These are phyloP conservation scores for Platismatia glauca DNA, from an alignment of 495 filamentous ascomycete genomes.

Conservation along the genomic window DNA sequence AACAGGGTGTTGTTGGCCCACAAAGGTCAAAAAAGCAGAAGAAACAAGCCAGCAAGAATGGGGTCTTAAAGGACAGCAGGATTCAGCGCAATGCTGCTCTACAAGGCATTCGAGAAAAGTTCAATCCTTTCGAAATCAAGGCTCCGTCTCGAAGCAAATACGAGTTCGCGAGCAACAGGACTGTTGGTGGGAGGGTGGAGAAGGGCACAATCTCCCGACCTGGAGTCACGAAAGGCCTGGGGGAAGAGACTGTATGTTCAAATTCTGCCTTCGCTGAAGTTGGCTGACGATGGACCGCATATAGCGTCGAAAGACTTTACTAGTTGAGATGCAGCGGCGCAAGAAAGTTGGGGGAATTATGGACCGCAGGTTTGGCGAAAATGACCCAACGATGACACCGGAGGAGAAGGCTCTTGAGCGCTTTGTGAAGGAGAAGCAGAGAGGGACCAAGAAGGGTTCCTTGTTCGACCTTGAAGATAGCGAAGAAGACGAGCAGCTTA, in stretches of 20 bases:
- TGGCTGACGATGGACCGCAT: constrained; percentile 54
- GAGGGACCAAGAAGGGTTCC: constrained; percentile 56
- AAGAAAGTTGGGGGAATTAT: constrained; percentile 88
- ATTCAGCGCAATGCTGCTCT: constrained; percentile 67
- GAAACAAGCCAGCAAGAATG: constrained; percentile 59
- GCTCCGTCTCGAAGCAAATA: constrained; percentile 62
- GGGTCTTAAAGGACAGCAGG: constrained; percentile 53
- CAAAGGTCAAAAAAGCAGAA: constrained; percentile 89
- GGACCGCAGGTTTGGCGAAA: constrained; percentile 92
- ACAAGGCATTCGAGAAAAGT: constrained; percentile 78
- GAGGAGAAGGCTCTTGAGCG: constrained; percentile 89
- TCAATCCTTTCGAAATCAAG: constrained; percentile 96
- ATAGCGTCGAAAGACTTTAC: constrained; percentile 66
- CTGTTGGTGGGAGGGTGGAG: constrained; percentile 38
- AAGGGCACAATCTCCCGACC: constrained; percentile 59
- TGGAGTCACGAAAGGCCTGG: constrained; percentile 71
- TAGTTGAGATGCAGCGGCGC: constrained; percentile 74
- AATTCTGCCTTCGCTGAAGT: constrained; percentile 13
- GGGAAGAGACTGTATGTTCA: constrained; percentile 67
- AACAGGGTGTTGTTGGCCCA: constrained; percentile 78
- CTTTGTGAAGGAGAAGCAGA: constrained; percentile 77
- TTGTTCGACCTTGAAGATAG: constrained; percentile 88
- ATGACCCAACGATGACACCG: constrained; percentile 84
- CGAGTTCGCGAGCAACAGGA: constrained; percentile 55
- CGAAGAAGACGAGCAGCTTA: constrained; percentile 61